These are phyloP conservation scores for Didymella glomerata DNA, from an alignment of 2,329 filamentous ascomycete species.

Conservation along the genomic window DNA sequence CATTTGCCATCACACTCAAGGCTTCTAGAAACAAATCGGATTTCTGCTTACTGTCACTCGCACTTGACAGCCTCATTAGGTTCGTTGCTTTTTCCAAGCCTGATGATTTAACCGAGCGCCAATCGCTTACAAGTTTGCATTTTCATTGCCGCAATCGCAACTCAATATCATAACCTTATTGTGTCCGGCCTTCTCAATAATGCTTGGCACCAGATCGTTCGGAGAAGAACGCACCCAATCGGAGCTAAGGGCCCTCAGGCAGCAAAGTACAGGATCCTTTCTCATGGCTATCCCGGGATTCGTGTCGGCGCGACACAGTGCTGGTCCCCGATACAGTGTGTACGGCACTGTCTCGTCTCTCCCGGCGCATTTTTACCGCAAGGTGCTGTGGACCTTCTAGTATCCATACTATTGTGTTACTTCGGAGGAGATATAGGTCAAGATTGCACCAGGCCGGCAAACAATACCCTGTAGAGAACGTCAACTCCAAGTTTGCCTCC, in stretches of 20 bases:
- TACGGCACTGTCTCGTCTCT: not conserved
- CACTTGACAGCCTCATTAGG: not conserved
- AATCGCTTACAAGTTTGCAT: not conserved
- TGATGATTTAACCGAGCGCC: not conserved
- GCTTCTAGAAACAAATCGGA: not conserved
- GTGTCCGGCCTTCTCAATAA: not conserved
- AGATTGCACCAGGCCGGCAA: constrained; percentile 47
- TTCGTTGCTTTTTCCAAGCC: not conserved
- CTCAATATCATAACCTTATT: not conserved
- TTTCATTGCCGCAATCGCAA: not conserved
- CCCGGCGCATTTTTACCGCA: not conserved
- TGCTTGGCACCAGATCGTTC: not conserved
- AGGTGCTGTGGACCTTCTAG: not conserved
- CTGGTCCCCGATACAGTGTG: not conserved
- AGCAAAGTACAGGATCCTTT: not conserved
- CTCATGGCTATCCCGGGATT: too few relatives aligned
- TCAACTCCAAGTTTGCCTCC: constrained; percentile 36
- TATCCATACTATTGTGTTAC: constrained; percentile 27
- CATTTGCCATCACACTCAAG: constrained; percentile 23
- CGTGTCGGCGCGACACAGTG: not conserved
- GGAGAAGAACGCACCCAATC: not conserved
- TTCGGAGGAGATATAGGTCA: too few relatives aligned
- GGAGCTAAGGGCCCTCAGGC: too few relatives aligned
- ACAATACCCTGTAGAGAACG: constrained; percentile 41
- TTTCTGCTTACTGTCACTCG: not conserved